Conservation (phyloP, 192 early-diverging fungal genomes). For the Entomortierella beljakovae region DNA sequence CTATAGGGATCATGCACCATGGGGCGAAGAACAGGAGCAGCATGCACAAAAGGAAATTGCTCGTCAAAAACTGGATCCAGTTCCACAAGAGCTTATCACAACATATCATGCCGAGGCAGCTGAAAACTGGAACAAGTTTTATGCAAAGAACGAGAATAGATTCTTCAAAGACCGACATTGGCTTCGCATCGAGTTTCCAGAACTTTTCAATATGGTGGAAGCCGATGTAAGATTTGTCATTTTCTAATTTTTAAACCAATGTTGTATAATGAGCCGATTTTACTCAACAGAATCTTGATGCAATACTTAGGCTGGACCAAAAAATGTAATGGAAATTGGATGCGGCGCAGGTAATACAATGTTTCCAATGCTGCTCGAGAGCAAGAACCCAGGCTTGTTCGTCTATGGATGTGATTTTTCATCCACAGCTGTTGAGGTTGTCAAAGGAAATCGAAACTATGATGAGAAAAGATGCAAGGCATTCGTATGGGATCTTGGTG, state of each 20-base stretch:
- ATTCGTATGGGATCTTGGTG: conserved; percentile 97
- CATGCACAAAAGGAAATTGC: conserved; percentile 82
- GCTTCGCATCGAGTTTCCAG: conserved; percentile 94
- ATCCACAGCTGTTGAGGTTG: conserved; percentile 88
- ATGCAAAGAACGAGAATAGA: conserved; percentile 84
- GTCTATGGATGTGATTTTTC: conserved; percentile 97
- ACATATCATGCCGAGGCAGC: conserved; percentile 62
- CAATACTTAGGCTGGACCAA: conserved; percentile 77
- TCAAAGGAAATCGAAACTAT: conserved; percentile 81
- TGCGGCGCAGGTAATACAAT: conserved; percentile 98
- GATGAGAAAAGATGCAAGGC: conserved; percentile 77
- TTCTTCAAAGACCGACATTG: conserved; percentile 99
- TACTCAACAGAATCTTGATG: no score
- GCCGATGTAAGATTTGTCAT: conserved; percentile 49
- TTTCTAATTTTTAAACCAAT: conserved; percentile 23
- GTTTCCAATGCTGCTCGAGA: conserved; percentile 89
- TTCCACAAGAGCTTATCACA: conserved; percentile 66
- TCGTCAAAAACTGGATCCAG: conserved; percentile 76
- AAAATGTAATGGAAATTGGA: conserved; percentile 90
- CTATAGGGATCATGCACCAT: conserved; percentile 93
- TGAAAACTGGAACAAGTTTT: conserved; percentile 83
- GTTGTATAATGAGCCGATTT: no score
- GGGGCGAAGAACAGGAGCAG: conserved; percentile 84
- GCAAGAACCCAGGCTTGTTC: conserved; percentile 78
- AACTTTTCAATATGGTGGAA: conserved; percentile 72